Percentiles rank a stretch among this genome's conserved stretches.
Evolutionary conservation across 2,329 filamentous ascomycete genomes (phyloP).

Genomic region (Aulographum hederae): DNA sequence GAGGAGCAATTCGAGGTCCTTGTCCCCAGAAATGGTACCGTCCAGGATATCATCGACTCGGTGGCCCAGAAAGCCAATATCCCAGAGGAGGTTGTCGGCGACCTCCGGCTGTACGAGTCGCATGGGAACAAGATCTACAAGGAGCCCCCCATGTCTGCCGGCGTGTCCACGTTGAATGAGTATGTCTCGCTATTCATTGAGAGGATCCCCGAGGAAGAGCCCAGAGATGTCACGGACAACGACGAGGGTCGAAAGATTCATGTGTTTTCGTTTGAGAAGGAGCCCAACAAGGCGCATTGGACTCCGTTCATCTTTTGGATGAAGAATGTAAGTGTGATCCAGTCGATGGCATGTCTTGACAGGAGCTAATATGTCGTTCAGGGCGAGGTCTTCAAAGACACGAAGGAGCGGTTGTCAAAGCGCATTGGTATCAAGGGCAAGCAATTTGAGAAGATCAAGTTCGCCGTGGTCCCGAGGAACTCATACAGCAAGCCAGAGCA

Average conservation of each 20-base stretch:
- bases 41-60: slow-evolving; percentile 58
- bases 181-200: slow-evolving; percentile 72
- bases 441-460: slow-evolving; percentile 96
- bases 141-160: slow-evolving; percentile 49
- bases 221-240: slow-evolving; percentile 25
- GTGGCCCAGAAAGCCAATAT: slow-evolving; percentile 69
- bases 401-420: slow-evolving; percentile 85
- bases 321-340: slow-evolving; percentile 54
- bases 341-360: no score
- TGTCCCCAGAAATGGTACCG: slow-evolving; percentile 67
- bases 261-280: slow-evolving; percentile 85
- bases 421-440: slow-evolving; percentile 93
- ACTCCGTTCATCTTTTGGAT: slow-evolving; percentile 83
- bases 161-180: slow-evolving; percentile 70
- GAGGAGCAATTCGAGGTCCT: slow-evolving; percentile 74
- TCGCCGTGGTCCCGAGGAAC: slow-evolving; percentile 52
- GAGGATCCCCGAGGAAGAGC: slow-evolving; percentile 53
- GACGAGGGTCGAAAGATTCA: slow-evolving; percentile 53
- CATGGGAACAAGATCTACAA: slow-evolving; percentile 73
- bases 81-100: slow-evolving; percentile 50
- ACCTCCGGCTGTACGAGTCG: slow-evolving; percentile 66
- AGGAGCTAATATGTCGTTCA: slow-evolving; percentile 17
- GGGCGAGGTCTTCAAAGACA: slow-evolving; percentile 77
- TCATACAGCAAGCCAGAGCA: slow-evolving; percentile 66
- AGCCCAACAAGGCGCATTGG: slow-evolving; percentile 67